These are phyloP conservation scores for Sclerotinia borealis DNA, from an alignment of 2,329 filamentous ascomycete genomes.

Conservation along the genomic window DNA sequence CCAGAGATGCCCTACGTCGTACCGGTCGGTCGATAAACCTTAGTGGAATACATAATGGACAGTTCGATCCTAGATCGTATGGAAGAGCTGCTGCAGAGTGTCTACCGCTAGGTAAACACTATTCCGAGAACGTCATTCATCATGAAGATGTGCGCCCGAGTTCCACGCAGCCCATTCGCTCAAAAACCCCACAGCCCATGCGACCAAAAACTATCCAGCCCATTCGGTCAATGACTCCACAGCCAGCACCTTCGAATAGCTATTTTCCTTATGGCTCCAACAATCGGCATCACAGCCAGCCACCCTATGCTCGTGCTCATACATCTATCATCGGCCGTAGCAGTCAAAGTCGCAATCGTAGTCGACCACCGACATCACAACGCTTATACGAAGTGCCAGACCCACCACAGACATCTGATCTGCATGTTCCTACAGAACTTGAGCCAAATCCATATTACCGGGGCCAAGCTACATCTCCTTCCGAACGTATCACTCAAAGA, in stretches of 20 bases:
- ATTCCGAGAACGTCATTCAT: background rate
- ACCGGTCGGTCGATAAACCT: background rate
- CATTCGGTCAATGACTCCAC: background rate
- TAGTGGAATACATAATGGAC: background rate
- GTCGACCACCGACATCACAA: background rate
- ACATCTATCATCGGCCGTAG: background rate
- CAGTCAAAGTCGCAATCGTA: background rate
- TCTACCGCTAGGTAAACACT: background rate
- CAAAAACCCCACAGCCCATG: background rate
- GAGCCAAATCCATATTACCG: slow-evolving; percentile 7
- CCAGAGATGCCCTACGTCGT: background rate
- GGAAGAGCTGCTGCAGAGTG: background rate
- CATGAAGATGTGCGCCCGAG: background rate
- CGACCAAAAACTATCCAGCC: background rate
- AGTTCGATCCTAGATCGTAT: slow-evolving; percentile 1
- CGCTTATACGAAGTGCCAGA: slow-evolving; percentile 4
- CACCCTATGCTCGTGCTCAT: background rate
- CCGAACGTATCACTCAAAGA: background rate
- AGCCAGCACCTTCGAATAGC: background rate
- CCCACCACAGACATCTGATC: background rate
- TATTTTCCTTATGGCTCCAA: background rate
- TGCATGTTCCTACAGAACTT: background rate
- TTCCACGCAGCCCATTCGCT: background rate
- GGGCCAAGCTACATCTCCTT: background rate
- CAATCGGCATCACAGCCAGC: background rate